Evolutionary conservation across 1,284 basidiomycete species (phyloP).

Genomic region (Omphalotus olearius): DNA sequence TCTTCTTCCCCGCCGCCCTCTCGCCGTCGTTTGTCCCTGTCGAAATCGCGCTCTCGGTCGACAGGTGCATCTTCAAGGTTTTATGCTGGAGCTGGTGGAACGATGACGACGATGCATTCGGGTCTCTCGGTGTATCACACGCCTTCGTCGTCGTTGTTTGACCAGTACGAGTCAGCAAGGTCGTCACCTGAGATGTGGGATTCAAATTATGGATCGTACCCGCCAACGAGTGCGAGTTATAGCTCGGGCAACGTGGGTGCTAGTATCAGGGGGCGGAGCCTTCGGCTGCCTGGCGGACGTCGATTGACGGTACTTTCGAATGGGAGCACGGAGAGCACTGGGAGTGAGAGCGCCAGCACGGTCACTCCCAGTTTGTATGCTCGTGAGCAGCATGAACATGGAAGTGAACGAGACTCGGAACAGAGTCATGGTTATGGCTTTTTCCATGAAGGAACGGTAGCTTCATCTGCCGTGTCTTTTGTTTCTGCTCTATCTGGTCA

Average conservation of each 20-base stretch:
- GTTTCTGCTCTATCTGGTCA: not conserved
- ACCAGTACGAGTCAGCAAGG: slow-evolving; percentile 45
- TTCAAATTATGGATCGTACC: slow-evolving; percentile 14
- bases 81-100: slow-evolving; percentile 32
- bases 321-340: slow-evolving; percentile 11
- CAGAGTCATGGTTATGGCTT: no score
- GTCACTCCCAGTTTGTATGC: slow-evolving; percentile 61
- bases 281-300: no score
- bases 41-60: slow-evolving; percentile 38
- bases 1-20: no score
- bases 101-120: slow-evolving; percentile 51
- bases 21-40: slow-evolving; percentile 24
- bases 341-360: slow-evolving; percentile 46
- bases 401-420: slow-evolving; percentile 12
- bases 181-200: slow-evolving; percentile 50
- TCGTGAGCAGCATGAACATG: slow-evolving; percentile 24
- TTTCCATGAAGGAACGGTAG: not conserved
- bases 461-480: slow-evolving; percentile 3
- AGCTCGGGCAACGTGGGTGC: no score
- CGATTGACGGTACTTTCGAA: not conserved
- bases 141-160: slow-evolving; percentile 66
- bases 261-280: no score
- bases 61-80: slow-evolving; percentile 29
- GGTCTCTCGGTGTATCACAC: slow-evolving; percentile 66
- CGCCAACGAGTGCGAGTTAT: not conserved